These are phyloP conservation scores for Aspergillus sp. DNA, from an alignment of 2,329 filamentous ascomycete genomes.

Conservation along the genomic window DNA sequence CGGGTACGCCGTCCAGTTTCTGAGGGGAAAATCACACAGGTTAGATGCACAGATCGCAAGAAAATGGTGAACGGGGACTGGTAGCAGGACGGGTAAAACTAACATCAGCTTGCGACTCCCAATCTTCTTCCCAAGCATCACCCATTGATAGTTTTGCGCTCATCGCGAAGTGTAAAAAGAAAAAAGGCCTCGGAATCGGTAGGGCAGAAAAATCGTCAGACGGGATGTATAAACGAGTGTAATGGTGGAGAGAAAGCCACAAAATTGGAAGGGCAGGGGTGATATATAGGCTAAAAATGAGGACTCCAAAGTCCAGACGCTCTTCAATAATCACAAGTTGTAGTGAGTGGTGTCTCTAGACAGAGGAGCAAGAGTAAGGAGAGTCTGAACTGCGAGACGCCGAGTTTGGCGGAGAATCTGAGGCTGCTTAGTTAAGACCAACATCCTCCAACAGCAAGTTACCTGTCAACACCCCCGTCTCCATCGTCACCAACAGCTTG, in stretches of 20 bases:
- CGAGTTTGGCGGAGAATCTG: constrained; percentile 9
- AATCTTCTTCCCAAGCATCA: constrained; percentile 90
- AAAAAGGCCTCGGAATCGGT: not conserved
- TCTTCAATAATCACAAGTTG: not conserved
- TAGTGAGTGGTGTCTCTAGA: not conserved
- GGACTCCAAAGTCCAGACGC: not conserved
- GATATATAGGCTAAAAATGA: constrained; percentile 4
- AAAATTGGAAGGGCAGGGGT: not conserved
- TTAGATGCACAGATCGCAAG: not conserved
- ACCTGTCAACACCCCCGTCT: not conserved
- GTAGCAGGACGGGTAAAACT: constrained; percentile 8
- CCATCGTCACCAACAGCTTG: not conserved
- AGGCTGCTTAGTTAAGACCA: constrained; percentile 15
- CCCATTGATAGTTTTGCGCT: constrained; percentile 48
- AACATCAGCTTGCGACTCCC: constrained; percentile 77
- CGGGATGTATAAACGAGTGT: not conserved
- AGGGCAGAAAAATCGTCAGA: constrained; percentile 12
- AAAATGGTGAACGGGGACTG: not conserved
- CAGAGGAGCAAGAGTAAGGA: constrained; percentile 1
- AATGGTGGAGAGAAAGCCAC: not conserved
- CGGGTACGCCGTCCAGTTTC: constrained; percentile 39
- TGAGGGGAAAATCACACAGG: constrained; percentile 23
- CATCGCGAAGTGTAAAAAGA: constrained; percentile 27
- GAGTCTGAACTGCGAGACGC: not conserved
- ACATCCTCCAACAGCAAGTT: not conserved